A percentile compares a stretch with the other conserved stretches of the same genome.
Evolutionary conservation across 1,139 yeast species (phyloP).

Genomic region (Arxiozyma heterogenica): DNA sequence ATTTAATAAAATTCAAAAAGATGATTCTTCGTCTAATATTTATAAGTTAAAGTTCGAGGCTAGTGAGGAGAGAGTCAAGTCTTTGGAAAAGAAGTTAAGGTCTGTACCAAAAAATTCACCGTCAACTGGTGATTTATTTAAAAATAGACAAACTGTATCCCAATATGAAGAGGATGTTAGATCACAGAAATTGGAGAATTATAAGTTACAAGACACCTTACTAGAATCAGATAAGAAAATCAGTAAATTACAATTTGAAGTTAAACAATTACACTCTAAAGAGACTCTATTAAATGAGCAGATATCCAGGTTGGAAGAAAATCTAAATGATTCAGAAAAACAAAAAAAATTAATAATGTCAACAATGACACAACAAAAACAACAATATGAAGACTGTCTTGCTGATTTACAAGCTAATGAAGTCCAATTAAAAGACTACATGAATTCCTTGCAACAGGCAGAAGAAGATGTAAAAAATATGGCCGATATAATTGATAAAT

Average conservation of each 20-base stretch:
- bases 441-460: constrained; percentile 43
- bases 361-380: constrained; percentile 52
- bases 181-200: constrained; percentile 31
- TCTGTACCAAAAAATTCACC: constrained; percentile 25
- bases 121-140: constrained; percentile 23
- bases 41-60: constrained; percentile 35
- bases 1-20: constrained; percentile 25
- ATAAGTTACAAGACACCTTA: constrained; percentile 38
- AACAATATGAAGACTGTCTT: constrained; percentile 68
- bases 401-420: constrained; percentile 74
- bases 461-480: constrained; percentile 53
- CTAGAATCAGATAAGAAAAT: constrained; percentile 22
- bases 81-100: constrained; percentile 36
- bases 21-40: constrained; percentile 25
- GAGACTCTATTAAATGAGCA: constrained; percentile 27
- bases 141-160: constrained; percentile 31
- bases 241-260: constrained; percentile 15
- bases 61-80: constrained; percentile 38
- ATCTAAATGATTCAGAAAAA: constrained; percentile 22
- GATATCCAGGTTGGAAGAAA: constrained; percentile 21
- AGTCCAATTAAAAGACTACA: constrained; percentile 47
- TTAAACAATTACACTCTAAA: constrained; percentile 20
- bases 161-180: constrained; percentile 37
- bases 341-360: constrained; percentile 23
- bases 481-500: constrained; percentile 48